Evolutionary conservation across 768 basidiomycete species (phyloP), one percentile per base, ranked within the genome.

Genomic region (Termitomyces sp.): DNA sequence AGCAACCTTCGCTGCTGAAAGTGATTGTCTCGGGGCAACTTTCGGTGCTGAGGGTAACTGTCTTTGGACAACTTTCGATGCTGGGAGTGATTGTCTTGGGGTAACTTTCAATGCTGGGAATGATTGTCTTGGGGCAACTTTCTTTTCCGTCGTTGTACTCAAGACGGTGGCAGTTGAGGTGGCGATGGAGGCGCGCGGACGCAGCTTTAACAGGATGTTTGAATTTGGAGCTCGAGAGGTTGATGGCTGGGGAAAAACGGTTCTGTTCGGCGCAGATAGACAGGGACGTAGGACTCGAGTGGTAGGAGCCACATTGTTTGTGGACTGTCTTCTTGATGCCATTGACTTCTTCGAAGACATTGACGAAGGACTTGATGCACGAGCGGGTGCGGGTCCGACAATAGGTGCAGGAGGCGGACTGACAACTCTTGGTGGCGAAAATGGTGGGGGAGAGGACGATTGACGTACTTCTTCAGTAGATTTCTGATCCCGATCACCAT

Each of bases 101-200:
- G 19, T n/a, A 30, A 31, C 6, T 31, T 40, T 54, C 14, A n/a
- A n/a, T 14, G 45, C 35, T 12, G n/a, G 17, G 54, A 48, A 38
- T 38, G 54, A 55, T 31, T 28, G 45, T 15, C 38, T 55, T 15
- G 28, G 4, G 7, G 19, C 23, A 30, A 31, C 40, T 40, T 56
- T 56, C 41, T 50, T 56, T 33, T 48, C 41, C 2, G 21, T 12
- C 15, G 42, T 17, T n/a, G n/a, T n/a, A 37, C 31, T 23, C 30
- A 38, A 19, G 26, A 10, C 23, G 37, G 28, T 7, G 4, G 26
- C 38, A 7, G 38, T 55, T 9, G 54, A 30, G 14, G 54, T 42
- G 21, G 54, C 40, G n/a, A 55, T 49, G 19, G 54, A 55, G 14
- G 28, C 40, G 19, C 54, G 47, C n/a, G 54, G 45, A 46, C 54